Percentiles rank a stretch among this genome's conserved stretches.
phyloP scores from a whole-genome alignment of 1,139 yeast genomes.

The Yamadazyma epiphylla region DNA sequence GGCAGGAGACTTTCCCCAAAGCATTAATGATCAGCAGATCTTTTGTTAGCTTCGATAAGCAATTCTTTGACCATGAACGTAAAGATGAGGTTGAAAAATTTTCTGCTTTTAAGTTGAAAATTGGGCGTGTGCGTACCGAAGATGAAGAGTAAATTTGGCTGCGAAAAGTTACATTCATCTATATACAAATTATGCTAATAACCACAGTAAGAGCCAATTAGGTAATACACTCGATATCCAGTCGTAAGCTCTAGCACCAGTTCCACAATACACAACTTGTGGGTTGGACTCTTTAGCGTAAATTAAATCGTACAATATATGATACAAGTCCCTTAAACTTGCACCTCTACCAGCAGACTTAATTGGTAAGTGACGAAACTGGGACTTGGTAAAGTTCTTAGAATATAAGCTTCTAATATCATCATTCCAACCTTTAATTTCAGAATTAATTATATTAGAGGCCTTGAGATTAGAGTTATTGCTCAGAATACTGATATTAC shows the following conservation, averaged over 20 bases:
- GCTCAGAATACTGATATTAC: conserved; percentile 42
- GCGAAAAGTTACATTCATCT: not conserved
- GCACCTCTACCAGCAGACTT: conserved; percentile 35
- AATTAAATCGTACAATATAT: conserved; percentile 51
- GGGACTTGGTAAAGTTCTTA: conserved; percentile 29
- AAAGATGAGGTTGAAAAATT: conserved; percentile 15
- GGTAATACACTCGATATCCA: conserved; percentile 32
- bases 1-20: conserved; percentile 98
- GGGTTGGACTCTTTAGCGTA: conserved; percentile 27
- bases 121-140: conserved; percentile 4
- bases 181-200: conserved; percentile 6
- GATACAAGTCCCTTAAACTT: conserved; percentile 47
- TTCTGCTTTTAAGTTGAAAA: conserved; percentile 1
- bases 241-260: conserved; percentile 47
- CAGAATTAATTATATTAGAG: conserved; percentile 25
- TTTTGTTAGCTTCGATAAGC: conserved; percentile 74
- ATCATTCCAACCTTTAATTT: conserved; percentile 40
- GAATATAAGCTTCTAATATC: conserved; percentile 37
- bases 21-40: conserved; percentile 42
- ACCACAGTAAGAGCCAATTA: conserved; percentile 26
- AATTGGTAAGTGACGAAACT: conserved; percentile 30
- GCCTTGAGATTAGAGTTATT: conserved; percentile 24
- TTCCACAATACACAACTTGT: conserved; percentile 43
- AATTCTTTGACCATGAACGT: conserved; percentile 72
- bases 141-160: no score